Conservation (phyloP, 441 rosid species). For the Croton setiger region DNA sequence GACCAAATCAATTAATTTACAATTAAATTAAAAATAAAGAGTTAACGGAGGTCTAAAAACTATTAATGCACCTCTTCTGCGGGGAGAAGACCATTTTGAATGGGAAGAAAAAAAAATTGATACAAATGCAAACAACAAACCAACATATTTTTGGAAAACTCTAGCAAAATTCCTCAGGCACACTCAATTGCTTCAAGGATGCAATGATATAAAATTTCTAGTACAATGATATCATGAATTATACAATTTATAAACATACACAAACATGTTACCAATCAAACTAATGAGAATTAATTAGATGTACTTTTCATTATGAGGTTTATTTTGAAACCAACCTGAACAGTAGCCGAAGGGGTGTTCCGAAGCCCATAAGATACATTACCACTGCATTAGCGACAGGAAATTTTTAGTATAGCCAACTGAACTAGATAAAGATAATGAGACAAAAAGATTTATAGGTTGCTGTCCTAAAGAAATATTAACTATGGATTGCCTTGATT, state of each 20-base stretch:
- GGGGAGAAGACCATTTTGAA: not conserved
- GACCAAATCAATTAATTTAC: not conserved
- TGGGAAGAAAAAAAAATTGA: not conserved
- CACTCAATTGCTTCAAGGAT: not conserved
- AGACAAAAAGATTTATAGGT: not conserved
- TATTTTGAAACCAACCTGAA: constrained; percentile 44
- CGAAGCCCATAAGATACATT: constrained; percentile 83
- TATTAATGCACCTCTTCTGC: not conserved
- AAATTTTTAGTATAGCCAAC: constrained; percentile 16
- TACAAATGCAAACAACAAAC: not conserved
- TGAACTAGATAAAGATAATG: not conserved
- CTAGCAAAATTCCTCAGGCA: not conserved
- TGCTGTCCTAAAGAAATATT: not conserved
- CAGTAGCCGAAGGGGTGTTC: constrained; percentile 68
- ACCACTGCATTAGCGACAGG: constrained; percentile 55
- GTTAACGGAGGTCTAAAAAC: not conserved
- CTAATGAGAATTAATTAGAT: not conserved
- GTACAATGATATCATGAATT: not conserved
- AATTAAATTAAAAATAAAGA: not conserved
- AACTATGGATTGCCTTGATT: not conserved
- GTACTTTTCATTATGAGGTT: not conserved
- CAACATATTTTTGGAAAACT: constrained; percentile 6
- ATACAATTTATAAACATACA: not conserved
- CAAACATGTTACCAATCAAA: not conserved
- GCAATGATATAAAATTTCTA: not conserved